Base-by-base conservation (phyloP, 306 rosid species). In the Malus asiatica region DNA sequence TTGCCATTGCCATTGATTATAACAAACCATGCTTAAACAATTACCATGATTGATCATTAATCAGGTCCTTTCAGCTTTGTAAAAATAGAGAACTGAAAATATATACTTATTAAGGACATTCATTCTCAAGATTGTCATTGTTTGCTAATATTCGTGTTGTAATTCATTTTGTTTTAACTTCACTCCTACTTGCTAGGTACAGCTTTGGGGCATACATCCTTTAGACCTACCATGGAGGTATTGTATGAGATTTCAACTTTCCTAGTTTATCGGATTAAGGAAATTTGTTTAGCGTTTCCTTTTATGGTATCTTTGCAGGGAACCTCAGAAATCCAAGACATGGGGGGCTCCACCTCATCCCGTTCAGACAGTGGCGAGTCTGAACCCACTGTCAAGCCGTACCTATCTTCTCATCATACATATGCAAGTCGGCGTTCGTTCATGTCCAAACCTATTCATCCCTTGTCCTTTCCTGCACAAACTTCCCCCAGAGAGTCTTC, bases 361-460 rank as follows among this genome's bases (percentile, higher is more conserved):
- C 88, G 18, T 29, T 92, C 93, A 27, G 97, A 90, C 79, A 87
- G 96, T 72, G 88, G 96, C 3, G 93, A 89, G 72, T 90, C 93
- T 13, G 96, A 92, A 72, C 85, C 87, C 66, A 71, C 86, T 20
- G 53, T 83, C 65, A 94, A 90, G 80, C 82, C 91, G 11, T 67
- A 72, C 76, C 83, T 84, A 38, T 83, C 91, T 76, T 87, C 85
- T 32, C 87, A 87, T 67, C 75, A 85, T 83, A 85, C 85, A 83
- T 89, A 85, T 77, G 75, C 91, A 38, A 79, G 74, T 76, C 84
- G 70, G 62, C 81, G 82, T 58, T 88, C 96, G 32, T 90, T 95
- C 93, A 90, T 92, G 86, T 88, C 97, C 55, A 92, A 95, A 82
- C 93, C 96, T 29, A 83, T 95, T 73, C 89, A 95, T 77, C 97